These are phyloP conservation scores for Fremontodendron californicum DNA, from an alignment of 345 rosid genomes.

Conservation along the genomic window DNA sequence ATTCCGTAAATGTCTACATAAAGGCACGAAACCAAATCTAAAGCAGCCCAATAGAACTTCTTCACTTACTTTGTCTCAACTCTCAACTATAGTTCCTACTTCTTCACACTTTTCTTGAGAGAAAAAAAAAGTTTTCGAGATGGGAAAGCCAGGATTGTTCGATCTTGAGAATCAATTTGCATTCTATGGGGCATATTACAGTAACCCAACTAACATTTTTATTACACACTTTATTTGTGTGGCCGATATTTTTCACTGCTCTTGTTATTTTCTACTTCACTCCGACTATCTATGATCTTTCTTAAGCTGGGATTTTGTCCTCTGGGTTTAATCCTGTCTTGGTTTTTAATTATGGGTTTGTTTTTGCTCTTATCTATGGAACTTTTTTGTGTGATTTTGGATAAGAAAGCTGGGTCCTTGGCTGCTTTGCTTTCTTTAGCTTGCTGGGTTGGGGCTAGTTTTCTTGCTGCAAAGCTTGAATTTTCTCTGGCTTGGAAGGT, in stretches of 20 bases:
- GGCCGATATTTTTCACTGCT: constrained; percentile 76
- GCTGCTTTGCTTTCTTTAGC: constrained; percentile 72
- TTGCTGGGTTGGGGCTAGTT: constrained; percentile 77
- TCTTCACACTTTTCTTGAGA: neutral
- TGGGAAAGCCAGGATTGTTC: constrained; percentile 43
- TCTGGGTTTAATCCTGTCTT: constrained; percentile 34
- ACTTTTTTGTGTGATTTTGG: constrained; percentile 55
- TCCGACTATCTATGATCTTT: constrained; percentile 38
- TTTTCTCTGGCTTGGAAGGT: constrained; percentile 65
- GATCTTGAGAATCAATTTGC: constrained; percentile 89
- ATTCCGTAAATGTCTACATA: no score
- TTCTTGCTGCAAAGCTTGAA: constrained; percentile 45
- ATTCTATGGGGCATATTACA: constrained; percentile 87
- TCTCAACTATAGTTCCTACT: neutral
- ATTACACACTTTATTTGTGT: constrained; percentile 75
- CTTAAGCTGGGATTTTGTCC: constrained; percentile 35
- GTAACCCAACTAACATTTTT: constrained; percentile 57
- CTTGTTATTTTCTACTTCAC: constrained; percentile 57
- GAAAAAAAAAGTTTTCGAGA: neutral
- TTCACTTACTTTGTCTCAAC: neutral
- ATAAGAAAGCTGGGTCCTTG: constrained; percentile 67
- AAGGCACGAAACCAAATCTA: no score
- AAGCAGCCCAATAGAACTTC: neutral
- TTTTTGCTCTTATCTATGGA: constrained; percentile 52
- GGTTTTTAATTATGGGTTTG: constrained; percentile 52